Evolutionary conservation across 305 asterid species (phyloP), one percentile per base, ranked within the genome.

Genomic region (Solanum hybrid): DNA sequence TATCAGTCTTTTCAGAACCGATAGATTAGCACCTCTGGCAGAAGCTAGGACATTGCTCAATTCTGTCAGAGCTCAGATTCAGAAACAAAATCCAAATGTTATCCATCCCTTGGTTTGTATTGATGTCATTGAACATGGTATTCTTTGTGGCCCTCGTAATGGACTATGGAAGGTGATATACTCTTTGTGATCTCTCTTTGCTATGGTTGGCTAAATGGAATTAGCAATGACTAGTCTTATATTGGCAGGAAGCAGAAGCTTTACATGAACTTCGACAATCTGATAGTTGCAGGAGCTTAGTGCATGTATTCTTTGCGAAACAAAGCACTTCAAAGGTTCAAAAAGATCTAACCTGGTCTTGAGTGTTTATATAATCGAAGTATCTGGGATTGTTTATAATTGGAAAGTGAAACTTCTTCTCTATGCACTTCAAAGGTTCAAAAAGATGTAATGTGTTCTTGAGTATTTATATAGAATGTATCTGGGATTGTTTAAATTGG

Each of bases 201-300:
- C 10, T 72, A 72, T 89, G 86, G 39, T 37, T 7, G 70, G 36
- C 24, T 81, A 38, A 80, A 81, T 38, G 36, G 87, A 81, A 81
- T 26, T 39, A 26, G 68, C 36, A 24, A 26, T 65, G 41, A 41
- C 45, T 82, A 14, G 37, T 90, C 87, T 39, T 31, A 88, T 90
- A 83, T 87, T 92, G 76, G 81, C 95, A 97, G 99, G 99, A 97
- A 94, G 98, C 99, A 79, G 95, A 93, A 86, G 99, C 94, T 81
- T 97, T 97, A 86, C 96, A 95, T 91, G 89, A 90, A 89, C 98
- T 97, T 80, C 91, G 97, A 87, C 93, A 94, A 89, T 95, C 98
- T 6, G 98, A 96, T 87, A 95, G 98, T 81, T 96, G 99, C 97
- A 97, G 92, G 96, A 94, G 98, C 94, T 95, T 97, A 94, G 98